phyloP scores from a whole-genome alignment of 441 rosid genomes.

The Flueggea neowawraea region DNA sequence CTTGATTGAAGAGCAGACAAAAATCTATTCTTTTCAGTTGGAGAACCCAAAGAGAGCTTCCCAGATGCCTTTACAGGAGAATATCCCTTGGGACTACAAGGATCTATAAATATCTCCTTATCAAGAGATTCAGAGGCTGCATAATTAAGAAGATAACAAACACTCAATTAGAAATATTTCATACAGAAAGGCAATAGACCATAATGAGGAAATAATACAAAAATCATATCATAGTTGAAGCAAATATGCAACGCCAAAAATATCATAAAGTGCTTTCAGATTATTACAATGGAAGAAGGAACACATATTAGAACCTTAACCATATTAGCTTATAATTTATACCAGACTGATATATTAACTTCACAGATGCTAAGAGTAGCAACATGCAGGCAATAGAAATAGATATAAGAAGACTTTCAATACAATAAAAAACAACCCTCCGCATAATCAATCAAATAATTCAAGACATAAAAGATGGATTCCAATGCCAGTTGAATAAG shows the following conservation, averaged over 20 bases:
- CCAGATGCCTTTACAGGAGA: conserved; percentile 21
- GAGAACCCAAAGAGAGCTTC: conserved; percentile 41
- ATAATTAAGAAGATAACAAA: conserved; percentile 12
- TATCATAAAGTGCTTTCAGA: no score
- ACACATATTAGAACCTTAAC: no score
- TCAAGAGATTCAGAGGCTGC: conserved; percentile 45
- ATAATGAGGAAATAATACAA: background rate
- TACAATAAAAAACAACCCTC: no score
- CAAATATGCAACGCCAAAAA: no score
- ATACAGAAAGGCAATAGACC: background rate
- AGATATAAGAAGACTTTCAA: no score
- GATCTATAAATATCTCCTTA: conserved; percentile 43
- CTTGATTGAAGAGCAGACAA: conserved; percentile 38
- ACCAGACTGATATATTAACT: no score
- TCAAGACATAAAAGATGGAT: background rate
- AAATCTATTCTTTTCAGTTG: conserved; percentile 31
- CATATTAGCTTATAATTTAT: no score
- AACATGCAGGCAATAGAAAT: no score
- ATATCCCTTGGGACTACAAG: conserved; percentile 87
- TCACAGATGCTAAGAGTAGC: no score
- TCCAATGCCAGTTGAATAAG: conserved; percentile 5
- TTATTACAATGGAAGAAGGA: no score
- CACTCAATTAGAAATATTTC: background rate
- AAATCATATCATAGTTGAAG: no score
- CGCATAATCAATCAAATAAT: background rate